phyloP scores from a whole-genome alignment of 768 basidiomycete species.

The Hydnomerulius pinastri region DNA sequence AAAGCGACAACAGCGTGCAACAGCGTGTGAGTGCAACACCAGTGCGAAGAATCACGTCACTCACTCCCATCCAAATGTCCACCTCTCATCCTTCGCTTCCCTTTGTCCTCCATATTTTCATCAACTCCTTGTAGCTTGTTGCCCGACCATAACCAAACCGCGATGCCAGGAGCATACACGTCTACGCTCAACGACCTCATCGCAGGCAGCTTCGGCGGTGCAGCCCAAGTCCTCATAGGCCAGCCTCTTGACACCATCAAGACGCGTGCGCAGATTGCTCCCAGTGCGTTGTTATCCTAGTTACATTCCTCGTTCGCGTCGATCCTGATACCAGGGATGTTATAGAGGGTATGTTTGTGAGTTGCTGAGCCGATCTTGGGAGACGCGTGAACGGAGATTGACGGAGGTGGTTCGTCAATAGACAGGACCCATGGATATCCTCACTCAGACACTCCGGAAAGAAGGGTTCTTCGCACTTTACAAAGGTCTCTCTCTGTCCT shows the following conservation, averaged over 20 bases:
- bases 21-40: too few species aligned
- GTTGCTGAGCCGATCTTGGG: conserved; percentile 50
- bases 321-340: too few species aligned
- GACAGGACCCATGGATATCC: conserved; percentile 95
- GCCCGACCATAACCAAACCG: too few species aligned
- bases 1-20: too few species aligned
- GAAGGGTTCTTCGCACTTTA: conserved; percentile 95
- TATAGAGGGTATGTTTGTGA: conserved; percentile 85
- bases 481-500: conserved; percentile 62
- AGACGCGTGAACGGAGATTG: not conserved
- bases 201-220: conserved; percentile 90
- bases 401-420: conserved; percentile 29
- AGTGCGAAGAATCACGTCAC: too few species aligned
- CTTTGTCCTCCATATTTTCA: too few species aligned
- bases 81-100: too few species aligned
- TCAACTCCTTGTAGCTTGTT: too few species aligned
- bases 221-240: conserved; percentile 92
- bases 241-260: conserved; percentile 90
- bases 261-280: conserved; percentile 85
- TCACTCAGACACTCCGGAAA: conserved; percentile 73
- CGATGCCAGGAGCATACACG: conserved; percentile 33
- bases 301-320: not conserved
- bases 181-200: conserved; percentile 79
- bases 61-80: too few species aligned
- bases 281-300: conserved; percentile 53